Evolutionary conservation across 2,329 filamentous ascomycete species (phyloP).

Genomic region (Dactylellina leptospora): DNA sequence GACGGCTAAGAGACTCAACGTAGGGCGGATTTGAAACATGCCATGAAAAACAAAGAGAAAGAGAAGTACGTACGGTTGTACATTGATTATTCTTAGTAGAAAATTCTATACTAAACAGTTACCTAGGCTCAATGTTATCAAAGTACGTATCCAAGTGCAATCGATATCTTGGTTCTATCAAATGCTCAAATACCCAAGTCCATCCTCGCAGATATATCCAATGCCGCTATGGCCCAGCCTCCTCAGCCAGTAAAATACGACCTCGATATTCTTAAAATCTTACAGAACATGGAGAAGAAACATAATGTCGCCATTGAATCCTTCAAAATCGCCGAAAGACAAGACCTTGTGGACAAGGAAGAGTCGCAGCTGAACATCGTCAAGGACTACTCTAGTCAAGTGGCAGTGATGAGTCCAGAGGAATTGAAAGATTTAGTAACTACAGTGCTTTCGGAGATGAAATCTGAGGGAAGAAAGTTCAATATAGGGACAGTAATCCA

Average conservation of each 20-base stretch:
- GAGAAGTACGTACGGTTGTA: slow-evolving; percentile 59
- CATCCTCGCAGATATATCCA: slow-evolving; percentile 75
- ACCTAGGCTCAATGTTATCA: slow-evolving; percentile 28
- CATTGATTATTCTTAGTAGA: slow-evolving; percentile 60
- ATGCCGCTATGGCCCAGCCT: slow-evolving; percentile 74
- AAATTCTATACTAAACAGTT: slow-evolving; percentile 62
- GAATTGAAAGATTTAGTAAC: slow-evolving; percentile 68
- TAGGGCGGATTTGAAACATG: slow-evolving; percentile 69
- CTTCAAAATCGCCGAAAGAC: slow-evolving; percentile 70
- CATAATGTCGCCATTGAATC: slow-evolving; percentile 70
- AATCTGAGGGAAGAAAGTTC: slow-evolving; percentile 63
- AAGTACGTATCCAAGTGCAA: not conserved
- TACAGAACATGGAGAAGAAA: slow-evolving; percentile 71
- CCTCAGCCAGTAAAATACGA: slow-evolving; percentile 69
- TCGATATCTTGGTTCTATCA: not conserved
- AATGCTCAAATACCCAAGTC: slow-evolving; percentile 56
- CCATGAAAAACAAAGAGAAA: slow-evolving; percentile 72
- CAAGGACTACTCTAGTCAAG: slow-evolving; percentile 63
- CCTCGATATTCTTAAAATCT: slow-evolving; percentile 72
- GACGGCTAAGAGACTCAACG: not conserved
- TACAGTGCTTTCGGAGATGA: slow-evolving; percentile 65
- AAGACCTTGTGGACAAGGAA: slow-evolving; percentile 77
- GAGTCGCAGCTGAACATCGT: slow-evolving; percentile 71
- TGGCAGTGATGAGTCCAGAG: slow-evolving; percentile 68
- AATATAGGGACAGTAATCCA: slow-evolving; percentile 70